Evolutionary conservation across 352 stramenopile genomes (phyloP).

Genomic region (Phytophthora aleatoria): DNA sequence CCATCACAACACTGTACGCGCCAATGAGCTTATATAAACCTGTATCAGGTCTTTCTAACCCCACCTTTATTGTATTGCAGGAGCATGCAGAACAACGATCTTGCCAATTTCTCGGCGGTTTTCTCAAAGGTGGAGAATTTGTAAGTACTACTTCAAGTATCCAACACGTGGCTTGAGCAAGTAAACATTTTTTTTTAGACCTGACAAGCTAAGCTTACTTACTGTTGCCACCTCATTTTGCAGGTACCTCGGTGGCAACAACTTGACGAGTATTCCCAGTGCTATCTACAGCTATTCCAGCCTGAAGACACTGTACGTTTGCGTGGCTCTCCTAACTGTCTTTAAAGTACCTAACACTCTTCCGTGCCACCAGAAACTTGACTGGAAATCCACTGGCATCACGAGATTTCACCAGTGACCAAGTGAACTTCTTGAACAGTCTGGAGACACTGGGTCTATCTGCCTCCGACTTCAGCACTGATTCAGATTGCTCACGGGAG

Average conservation of each 20-base stretch:
- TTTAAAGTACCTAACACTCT: not conserved
- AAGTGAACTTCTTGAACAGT: conserved; percentile 37
- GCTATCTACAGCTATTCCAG: conserved; percentile 51
- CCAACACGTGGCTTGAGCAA: not conserved
- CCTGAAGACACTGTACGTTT: conserved; percentile 47
- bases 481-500: conserved; percentile 16
- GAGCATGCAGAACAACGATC: conserved; percentile 66
- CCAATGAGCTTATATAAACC: not conserved
- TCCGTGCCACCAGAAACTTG: conserved; percentile 24
- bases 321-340: not conserved
- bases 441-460: conserved; percentile 34
- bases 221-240: not conserved
- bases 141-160: conserved; percentile 2
- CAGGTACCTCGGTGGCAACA: conserved; percentile 54
- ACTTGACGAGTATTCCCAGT: conserved; percentile 51
- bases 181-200: not conserved
- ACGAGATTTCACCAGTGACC: conserved; percentile 39
- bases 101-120: conserved; percentile 52
- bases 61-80: not conserved
- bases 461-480: conserved; percentile 34
- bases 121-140: conserved; percentile 42
- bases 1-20: conserved; percentile 28
- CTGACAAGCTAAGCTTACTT: not conserved
- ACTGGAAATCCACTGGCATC: conserved; percentile 40
- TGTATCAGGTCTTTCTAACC: not conserved